Conservation (phyloP, 2,329 filamentous ascomycete genomes). For the Lachnellula hyalina region DNA sequence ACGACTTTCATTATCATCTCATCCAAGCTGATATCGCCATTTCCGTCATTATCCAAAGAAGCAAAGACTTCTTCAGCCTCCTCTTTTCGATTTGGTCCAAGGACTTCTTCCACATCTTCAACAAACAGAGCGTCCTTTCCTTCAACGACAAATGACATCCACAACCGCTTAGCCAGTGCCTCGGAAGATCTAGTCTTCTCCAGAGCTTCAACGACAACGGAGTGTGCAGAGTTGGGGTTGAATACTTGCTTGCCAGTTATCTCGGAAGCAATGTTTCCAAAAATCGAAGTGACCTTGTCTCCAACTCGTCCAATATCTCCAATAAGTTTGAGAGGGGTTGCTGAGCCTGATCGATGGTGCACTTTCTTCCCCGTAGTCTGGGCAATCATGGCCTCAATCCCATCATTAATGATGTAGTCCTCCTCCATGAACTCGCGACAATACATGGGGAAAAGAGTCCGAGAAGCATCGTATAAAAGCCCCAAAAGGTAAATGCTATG, state of each 20-base stretch:
- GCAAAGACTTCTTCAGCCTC: constrained; percentile 85
- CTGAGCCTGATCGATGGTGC: constrained; percentile 52
- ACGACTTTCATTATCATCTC: constrained; percentile 78
- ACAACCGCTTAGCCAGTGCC: constrained; percentile 87
- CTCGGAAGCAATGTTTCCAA: constrained; percentile 89
- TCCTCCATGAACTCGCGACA: constrained; percentile 87
- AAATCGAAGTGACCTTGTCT: constrained; percentile 88
- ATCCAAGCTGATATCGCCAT: constrained; percentile 90
- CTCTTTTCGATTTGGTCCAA: constrained; percentile 65
- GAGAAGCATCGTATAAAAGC: constrained; percentile 84
- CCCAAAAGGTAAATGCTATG: constrained; percentile 75
- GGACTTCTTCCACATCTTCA: constrained; percentile 83
- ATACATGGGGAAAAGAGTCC: constrained; percentile 85
- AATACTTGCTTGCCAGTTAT: constrained; percentile 95
- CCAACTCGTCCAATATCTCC: constrained; percentile 71
- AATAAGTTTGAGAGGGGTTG: constrained; percentile 74
- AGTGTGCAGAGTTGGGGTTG: constrained; percentile 85
- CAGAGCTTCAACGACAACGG: constrained; percentile 80
- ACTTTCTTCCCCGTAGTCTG: constrained; percentile 44
- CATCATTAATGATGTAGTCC: constrained; percentile 87
- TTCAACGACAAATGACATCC: constrained; percentile 97
- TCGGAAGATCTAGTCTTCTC: constrained; percentile 81
- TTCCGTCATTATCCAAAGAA: constrained; percentile 77
- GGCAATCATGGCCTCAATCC: constrained; percentile 62
- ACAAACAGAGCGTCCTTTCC: constrained; percentile 71